Conservation (phyloP, 1,284 basidiomycete genomes). For the Apiotrichum gamsii region DNA sequence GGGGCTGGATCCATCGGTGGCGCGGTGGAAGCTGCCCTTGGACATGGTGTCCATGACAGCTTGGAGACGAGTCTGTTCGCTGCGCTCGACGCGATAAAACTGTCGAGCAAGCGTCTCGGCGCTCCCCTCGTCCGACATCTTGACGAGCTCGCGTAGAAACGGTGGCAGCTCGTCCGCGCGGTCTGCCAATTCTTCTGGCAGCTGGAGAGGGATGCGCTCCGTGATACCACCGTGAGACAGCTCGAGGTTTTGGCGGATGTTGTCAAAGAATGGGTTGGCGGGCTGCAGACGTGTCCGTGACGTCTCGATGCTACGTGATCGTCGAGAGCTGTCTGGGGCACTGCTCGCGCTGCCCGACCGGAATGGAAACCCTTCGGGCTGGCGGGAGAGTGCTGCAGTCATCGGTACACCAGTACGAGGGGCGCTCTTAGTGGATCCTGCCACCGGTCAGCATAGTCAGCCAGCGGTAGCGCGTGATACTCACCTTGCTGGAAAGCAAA, state of each 20-base stretch:
- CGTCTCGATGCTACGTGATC: background rate
- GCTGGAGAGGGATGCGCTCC: conserved; percentile 69
- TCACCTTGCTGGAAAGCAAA: conserved; percentile 36
- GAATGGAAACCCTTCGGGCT: no score
- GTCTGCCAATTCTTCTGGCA: conserved; percentile 58
- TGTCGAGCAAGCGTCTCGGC: conserved; percentile 54
- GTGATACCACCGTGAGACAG: conserved; percentile 73
- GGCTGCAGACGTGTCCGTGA: conserved; percentile 42
- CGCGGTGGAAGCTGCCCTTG: conserved; percentile 1
- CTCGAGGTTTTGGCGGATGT: conserved; percentile 91
- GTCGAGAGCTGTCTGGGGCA: no score
- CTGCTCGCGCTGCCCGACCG: no score
- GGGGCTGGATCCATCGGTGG: background rate
- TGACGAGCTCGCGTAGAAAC: conserved; percentile 73
- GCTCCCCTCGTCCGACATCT: conserved; percentile 55
- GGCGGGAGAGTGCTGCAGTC: background rate
- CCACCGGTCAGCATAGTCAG: background rate
- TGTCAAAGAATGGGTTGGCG: conserved; percentile 86
- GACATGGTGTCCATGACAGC: conserved; percentile 67
- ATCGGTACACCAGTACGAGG: background rate
- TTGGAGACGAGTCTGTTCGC: conserved; percentile 82
- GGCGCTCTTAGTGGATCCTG: conserved; percentile 1
- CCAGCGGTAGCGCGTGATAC: conserved; percentile 2
- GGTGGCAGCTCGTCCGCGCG: conserved; percentile 68
- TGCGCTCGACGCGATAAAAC: conserved; percentile 83